Base-by-base conservation (phyloP, 2,329 filamentous ascomycete genomes). In the Fusarium odoratissimum region DNA sequence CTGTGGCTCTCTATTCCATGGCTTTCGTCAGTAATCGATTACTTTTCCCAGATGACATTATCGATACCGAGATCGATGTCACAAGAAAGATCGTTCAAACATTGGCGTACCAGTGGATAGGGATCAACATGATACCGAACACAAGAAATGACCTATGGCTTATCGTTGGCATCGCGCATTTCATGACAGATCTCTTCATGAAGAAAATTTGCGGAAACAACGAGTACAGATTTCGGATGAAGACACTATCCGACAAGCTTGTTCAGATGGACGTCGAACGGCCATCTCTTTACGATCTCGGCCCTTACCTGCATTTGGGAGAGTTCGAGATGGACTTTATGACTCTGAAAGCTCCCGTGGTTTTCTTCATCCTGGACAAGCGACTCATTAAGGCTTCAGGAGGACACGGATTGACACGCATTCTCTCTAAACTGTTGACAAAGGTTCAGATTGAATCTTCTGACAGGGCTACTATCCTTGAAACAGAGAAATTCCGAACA, bases 151-250 rank as follows among this genome's bases (percentile, higher is more conserved):
- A 99, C 80, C 90, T 91, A 60, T 99, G 96, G 96, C 91, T 97
- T 25, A 92, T 95, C 17, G 89, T 96, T 60, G 97, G 95, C 19
- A 92, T 97, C 51, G 93, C 95, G 1, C 95, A 95, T 85, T 99
- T 94, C 84, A 97, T 99, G 88, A 95, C 95, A 3, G 95, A 98
- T 76, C 88, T 94, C 8, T 98, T 97, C 82, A 93, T 98, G 89
- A 94, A 92, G 80, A 92, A 91, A 73, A 86, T 99, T 6, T 97
- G 94, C 78, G 96, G 96, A 12, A 97, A 97, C 79, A 99, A 99
- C 79, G 94, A 97, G 77, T 96, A 97, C 80, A 89, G 95, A 16
- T 98, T 95, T 80, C 91, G 94, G 41, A 92, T 97, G 82, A 98
- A 98, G 82, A 86, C 90, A 41, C 89, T 94, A 81, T 91, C 94